phyloP scores from a whole-genome alignment of 352 stramenopile genomes.

The Globisporangium recalcitrans region DNA sequence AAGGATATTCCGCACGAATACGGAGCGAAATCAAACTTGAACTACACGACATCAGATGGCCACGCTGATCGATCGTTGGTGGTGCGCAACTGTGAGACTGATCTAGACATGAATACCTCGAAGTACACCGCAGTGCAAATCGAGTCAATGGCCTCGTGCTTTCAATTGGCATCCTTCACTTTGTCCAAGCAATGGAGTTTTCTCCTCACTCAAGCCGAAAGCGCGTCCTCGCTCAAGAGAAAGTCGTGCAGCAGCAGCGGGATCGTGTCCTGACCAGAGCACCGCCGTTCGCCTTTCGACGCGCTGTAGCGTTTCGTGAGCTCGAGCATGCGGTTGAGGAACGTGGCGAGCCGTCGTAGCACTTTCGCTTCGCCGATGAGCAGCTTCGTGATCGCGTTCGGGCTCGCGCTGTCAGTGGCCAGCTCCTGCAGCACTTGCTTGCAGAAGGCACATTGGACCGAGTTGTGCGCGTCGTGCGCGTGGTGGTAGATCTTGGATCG shows the following conservation, averaged over 20 bases:
- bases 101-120: no score
- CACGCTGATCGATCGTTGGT: no score
- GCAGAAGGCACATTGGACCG: not conserved
- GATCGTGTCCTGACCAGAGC: not conserved
- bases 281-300: not conserved
- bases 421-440: not conserved
- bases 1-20: no score
- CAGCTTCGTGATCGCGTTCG: not conserved
- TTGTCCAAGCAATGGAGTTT: no score
- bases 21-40: no score
- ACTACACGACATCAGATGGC: no score
- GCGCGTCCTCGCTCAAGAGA: not conserved
- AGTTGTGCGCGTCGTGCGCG: not conserved
- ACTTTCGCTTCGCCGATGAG: constrained; percentile 2
- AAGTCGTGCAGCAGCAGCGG: not conserved
- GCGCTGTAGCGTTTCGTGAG: not conserved
- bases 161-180: no score
- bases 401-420: not conserved
- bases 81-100: no score
- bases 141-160: no score
- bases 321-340: constrained; percentile 1
- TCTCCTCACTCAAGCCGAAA: not conserved
- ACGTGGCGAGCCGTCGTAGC: not conserved
- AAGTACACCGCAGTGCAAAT: no score
- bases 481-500: not conserved